Evolutionary conservation across 495 filamentous ascomycete species (phyloP), one percentile per base, ranked within the genome.

Genomic region (Lasiosphaeris hirsuta): DNA sequence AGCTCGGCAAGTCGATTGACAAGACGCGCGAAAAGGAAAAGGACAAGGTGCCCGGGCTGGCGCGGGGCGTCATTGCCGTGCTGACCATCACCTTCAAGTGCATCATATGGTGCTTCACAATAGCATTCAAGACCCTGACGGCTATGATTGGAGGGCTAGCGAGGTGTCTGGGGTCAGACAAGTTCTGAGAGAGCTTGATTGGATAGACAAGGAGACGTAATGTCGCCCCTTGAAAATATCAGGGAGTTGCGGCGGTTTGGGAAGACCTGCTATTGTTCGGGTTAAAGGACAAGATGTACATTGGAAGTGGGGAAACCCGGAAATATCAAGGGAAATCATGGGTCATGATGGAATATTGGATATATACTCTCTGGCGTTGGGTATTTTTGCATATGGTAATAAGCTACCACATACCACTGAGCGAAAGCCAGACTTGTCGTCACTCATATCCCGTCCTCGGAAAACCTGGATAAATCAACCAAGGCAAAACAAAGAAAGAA

Each of bases 51-150:
- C 76, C 77, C 0, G 69, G 69, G 4, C 57, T 68, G 38, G 51
- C 70, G 53, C 67, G 76, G 38, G 69, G 64, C 8, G 17, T 75
- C 9, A 66, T 79, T 45, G 72, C 72, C 45, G 13, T 80, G 15
- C 54, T 75, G n/a, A 65, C 63, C 10, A 65, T 72, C 47, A 60
- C 62, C 10, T 79, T 79, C 53, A 80, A 79, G 63, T 75, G 71
- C 38, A 38, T 78, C 3, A 70, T 80, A 30, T 79, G 77, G 77
- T 64, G 69, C 3, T 62, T 72, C 5, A 76, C 76, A 39, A 53
- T 80, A n/a, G 61, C 54, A 56, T 78, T 80, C 52, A 76, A 75
- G 62, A 68, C 72, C 36, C 48, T 75, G 15, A 62, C 65, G 70
- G 70, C 62, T 7, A 53, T 76, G 15, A 42, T 77, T 8, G 63